These are phyloP conservation scores for Globisporangium nodosum DNA, from an alignment of 352 stramenopile species.

Conservation along the genomic window DNA sequence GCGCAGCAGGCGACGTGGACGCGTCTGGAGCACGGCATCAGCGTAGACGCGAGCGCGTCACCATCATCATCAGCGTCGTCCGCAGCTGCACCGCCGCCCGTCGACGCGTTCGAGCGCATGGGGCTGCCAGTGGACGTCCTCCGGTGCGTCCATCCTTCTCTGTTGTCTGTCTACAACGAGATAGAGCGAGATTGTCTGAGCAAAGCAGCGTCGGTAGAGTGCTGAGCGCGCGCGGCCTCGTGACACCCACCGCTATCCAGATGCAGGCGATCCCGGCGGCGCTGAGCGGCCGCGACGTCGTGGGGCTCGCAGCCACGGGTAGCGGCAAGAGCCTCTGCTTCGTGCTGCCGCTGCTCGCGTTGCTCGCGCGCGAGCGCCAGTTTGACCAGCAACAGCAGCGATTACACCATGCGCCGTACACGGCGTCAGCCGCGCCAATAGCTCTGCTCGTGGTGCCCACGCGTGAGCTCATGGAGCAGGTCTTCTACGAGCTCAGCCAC, in stretches of 20 bases:
- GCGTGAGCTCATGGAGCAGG: constrained; percentile 94
- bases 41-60: neutral
- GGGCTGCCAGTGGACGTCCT: constrained; percentile 20
- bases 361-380: constrained; percentile 22
- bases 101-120: constrained; percentile 35
- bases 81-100: constrained; percentile 17
- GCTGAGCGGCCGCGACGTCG: constrained; percentile 84
- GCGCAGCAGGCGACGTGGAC: constrained; percentile 39
- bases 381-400: neutral
- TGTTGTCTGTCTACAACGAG: neutral
- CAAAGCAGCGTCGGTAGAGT: constrained; percentile 5
- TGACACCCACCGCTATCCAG: constrained; percentile 94
- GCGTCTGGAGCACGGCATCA: constrained; percentile 49
- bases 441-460: constrained; percentile 93
- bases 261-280: constrained; percentile 92
- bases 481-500: constrained; percentile 70
- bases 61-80: constrained; percentile 19
- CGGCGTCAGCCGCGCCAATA: constrained; percentile 19
- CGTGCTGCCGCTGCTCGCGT: constrained; percentile 84
- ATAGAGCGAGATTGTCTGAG: too few relatives aligned
- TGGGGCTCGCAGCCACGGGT: constrained; percentile 92
- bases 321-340: constrained; percentile 97
- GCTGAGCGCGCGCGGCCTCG: constrained; percentile 40
- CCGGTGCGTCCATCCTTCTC: constrained; percentile 5
- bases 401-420: neutral